Conservation (phyloP, 148 eudicot species). For the Linanthus parryae region DNA sequence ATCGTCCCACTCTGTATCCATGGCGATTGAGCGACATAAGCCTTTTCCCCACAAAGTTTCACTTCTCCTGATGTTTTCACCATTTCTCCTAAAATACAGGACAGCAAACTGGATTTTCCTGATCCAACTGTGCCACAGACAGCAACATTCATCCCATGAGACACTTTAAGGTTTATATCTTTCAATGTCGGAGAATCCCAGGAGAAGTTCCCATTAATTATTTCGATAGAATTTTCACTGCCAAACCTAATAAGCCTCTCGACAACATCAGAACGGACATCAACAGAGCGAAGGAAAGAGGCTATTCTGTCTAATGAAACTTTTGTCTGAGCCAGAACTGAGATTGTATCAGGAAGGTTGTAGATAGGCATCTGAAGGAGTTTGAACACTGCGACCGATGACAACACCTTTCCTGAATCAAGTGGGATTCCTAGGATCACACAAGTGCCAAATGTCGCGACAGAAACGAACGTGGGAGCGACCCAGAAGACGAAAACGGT, state of each 20-base stretch:
- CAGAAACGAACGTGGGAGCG: slow-evolving; percentile 43
- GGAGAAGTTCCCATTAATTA: slow-evolving; percentile 40
- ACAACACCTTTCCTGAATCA: slow-evolving; percentile 42
- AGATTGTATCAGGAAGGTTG: slow-evolving; percentile 37
- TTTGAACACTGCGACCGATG: slow-evolving; percentile 36
- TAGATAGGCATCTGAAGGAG: slow-evolving; percentile 31
- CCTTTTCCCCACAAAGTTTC: slow-evolving; percentile 40
- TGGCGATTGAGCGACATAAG: slow-evolving; percentile 50
- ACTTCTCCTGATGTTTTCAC: slow-evolving; percentile 34
- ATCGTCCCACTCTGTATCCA: slow-evolving; percentile 60
- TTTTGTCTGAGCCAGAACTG: slow-evolving; percentile 45
- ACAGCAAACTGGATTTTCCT: slow-evolving; percentile 49
- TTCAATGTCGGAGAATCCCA: slow-evolving; percentile 45
- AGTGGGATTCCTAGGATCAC: slow-evolving; percentile 41
- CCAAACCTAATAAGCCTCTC: slow-evolving; percentile 29
- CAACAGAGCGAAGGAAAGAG: slow-evolving; percentile 37
- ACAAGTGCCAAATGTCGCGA: slow-evolving; percentile 36
- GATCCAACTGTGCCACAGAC: slow-evolving; percentile 62
- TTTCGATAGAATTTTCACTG: slow-evolving; percentile 29
- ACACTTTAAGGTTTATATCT: slow-evolving; percentile 34
- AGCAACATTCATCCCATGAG: slow-evolving; percentile 53
- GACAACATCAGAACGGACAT: slow-evolving; percentile 26
- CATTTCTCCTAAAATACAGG: slow-evolving; percentile 47
- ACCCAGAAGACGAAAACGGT: slow-evolving; percentile 40
- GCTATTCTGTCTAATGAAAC: slow-evolving; percentile 51